Conservation (phyloP, 129 eudicot species). For the Chrysanthemum seticuspe region DNA sequence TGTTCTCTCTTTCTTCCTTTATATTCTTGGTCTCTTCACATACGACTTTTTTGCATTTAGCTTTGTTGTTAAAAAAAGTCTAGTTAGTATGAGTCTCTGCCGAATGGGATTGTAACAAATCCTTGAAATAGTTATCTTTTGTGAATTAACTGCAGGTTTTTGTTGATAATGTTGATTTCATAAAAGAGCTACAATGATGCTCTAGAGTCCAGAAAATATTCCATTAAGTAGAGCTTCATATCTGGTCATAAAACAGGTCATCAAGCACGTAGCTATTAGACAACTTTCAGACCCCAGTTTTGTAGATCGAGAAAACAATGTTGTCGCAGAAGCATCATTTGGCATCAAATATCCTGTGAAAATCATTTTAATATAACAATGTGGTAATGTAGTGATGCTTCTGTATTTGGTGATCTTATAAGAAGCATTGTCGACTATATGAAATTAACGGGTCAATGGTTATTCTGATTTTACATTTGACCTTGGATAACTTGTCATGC, state of each 20-base stretch:
- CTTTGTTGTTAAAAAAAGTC: not conserved
- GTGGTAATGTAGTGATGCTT: not conserved
- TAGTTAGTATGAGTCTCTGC: not conserved
- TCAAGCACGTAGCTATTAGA: not conserved
- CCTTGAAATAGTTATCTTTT: not conserved
- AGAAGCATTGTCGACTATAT: not conserved
- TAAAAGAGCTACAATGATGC: slow-evolving; percentile 65
- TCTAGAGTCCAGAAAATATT: not conserved
- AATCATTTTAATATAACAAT: slow-evolving; percentile 19
- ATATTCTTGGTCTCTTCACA: not conserved
- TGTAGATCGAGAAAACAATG: slow-evolving; percentile 33
- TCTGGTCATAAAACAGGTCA: slow-evolving; percentile 8
- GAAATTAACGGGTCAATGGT: not conserved
- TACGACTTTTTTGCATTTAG: not conserved
- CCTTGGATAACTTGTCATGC: not conserved
- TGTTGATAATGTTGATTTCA: slow-evolving; percentile 62
- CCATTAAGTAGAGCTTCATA: slow-evolving; percentile 9
- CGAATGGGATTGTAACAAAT: too few species aligned
- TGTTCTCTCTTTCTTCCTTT: not conserved
- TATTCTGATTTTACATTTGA: not conserved
- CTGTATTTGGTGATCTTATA: not conserved
- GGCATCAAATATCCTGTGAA: not conserved
- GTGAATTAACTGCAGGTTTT: slow-evolving; percentile 51
- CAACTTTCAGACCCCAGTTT: not conserved
- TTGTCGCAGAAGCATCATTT: not conserved